These are phyloP conservation scores for Myxozyma udenii DNA, from an alignment of 805 yeast species.

Conservation along the genomic window DNA sequence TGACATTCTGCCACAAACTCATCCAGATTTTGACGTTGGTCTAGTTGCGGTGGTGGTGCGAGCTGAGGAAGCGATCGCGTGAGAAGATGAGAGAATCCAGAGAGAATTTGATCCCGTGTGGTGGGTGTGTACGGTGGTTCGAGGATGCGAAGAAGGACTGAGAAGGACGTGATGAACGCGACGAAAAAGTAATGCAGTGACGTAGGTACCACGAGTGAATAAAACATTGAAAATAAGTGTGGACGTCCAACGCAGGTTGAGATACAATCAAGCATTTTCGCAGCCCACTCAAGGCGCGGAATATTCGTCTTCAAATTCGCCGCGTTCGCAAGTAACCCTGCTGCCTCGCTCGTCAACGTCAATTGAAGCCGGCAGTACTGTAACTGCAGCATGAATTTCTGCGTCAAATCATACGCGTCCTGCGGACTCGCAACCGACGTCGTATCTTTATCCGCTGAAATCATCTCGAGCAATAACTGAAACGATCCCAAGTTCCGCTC, in stretches of 20 bases:
- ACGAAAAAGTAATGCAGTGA: conserved; percentile 9
- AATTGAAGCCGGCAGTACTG: conserved; percentile 15
- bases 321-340: too few species aligned
- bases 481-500: conserved; percentile 23
- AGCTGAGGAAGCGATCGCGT: too few species aligned
- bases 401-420: conserved; percentile 25
- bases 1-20: conserved; percentile 9
- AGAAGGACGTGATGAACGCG: background rate
- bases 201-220: conserved; percentile 14
- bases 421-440: conserved; percentile 16
- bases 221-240: conserved; percentile 16
- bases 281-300: conserved; percentile 13
- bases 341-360: too few species aligned
- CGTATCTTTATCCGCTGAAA: conserved; percentile 14
- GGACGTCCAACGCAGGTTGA: conserved; percentile 16
- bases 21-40: background rate
- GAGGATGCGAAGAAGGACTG: background rate
- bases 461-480: conserved; percentile 22
- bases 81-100: too few species aligned
- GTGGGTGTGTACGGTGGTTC: background rate
- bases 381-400: conserved; percentile 23
- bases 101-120: background rate
- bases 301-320: too few species aligned
- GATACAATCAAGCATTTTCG: conserved; percentile 19
- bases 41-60: too few species aligned